Base-by-base conservation (phyloP, 2,329 filamentous ascomycete genomes). In the Fusarium humuli region DNA sequence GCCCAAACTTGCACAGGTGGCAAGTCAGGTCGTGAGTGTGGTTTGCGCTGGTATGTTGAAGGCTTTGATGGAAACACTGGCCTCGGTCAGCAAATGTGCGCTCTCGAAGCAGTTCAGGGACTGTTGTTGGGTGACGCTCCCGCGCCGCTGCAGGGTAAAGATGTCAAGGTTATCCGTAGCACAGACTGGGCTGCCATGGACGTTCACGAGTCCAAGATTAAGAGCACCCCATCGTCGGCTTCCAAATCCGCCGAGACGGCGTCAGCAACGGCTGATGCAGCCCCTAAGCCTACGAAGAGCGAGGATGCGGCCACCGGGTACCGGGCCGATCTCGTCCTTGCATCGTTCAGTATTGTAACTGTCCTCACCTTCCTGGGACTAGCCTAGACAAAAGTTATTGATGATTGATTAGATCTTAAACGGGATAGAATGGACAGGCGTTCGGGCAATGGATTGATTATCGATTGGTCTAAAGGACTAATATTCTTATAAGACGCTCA, bases 41-140 rank as follows among this genome's bases (percentile, higher is more conserved):
- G 89, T n/a, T 81, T 87, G 74, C 86, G 84, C 75, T 92, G 90
- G 90, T 90, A 89, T 65, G 79, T 82, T 2, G 84, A 84, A 41
- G 85, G 82, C 3, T 90, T 83, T 65, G 89, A 91, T 72, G 84
- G 83, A 40, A 81, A 78, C 25, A 76, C 81, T 1, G 88, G 88
- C 4, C 81, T 91, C 8, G 90, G 90, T 7, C 87, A 90, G 78
- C 85, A 91, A 75, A 88, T 91, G 87, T 86, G 84, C 58, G 90
- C 88, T 2, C 83, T 91, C 52, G 89, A 91, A 79, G 83, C 84
- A 2, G 81, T 91, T 18, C 89, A 91, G 75, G 88, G 88, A 5
- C 80, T 90, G 5, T 79, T 92, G 50, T 80, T 83, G 16, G 73
- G 78, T 16, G 72, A 81, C 7, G 80, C 83, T 3, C 63, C 76